Evolutionary conservation across 805 yeast genomes (phyloP).

Genomic region (Metschnikowia borealis): DNA sequence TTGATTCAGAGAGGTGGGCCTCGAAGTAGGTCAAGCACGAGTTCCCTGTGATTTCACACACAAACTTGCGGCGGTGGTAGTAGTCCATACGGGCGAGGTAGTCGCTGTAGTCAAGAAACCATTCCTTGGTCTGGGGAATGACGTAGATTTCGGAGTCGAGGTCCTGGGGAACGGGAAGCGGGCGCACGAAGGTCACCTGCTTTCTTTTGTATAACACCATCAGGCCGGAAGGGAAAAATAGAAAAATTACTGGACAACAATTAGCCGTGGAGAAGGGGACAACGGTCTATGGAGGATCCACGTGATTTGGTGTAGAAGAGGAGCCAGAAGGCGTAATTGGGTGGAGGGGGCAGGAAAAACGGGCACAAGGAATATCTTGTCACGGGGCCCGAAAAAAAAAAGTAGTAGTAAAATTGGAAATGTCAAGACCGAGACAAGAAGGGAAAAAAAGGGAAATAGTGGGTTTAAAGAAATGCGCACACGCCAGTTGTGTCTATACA

Average conservation of each 20-base stretch:
- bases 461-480: conserved; percentile 5
- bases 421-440: conserved; percentile 1
- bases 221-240: neutral
- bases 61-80: conserved; percentile 72
- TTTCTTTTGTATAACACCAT: conserved; percentile 78
- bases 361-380: neutral
- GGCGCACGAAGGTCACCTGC: conserved; percentile 56
- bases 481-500: conserved; percentile 6
- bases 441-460: neutral
- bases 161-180: conserved; percentile 55
- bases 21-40: conserved; percentile 88
- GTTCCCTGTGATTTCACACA: conserved; percentile 94
- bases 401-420: neutral
- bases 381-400: neutral
- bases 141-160: conserved; percentile 66
- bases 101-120: conserved; percentile 75
- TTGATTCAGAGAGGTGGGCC: conserved; percentile 71
- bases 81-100: conserved; percentile 70
- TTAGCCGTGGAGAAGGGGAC: neutral
- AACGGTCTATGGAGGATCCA: neutral
- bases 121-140: conserved; percentile 83
- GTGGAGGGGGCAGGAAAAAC: neutral
- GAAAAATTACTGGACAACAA: neutral
- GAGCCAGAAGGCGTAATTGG: neutral
- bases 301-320: neutral